Evolutionary conservation across 106 monocot genomes (phyloP).

Genomic region (Dendrobium catenatum): DNA sequence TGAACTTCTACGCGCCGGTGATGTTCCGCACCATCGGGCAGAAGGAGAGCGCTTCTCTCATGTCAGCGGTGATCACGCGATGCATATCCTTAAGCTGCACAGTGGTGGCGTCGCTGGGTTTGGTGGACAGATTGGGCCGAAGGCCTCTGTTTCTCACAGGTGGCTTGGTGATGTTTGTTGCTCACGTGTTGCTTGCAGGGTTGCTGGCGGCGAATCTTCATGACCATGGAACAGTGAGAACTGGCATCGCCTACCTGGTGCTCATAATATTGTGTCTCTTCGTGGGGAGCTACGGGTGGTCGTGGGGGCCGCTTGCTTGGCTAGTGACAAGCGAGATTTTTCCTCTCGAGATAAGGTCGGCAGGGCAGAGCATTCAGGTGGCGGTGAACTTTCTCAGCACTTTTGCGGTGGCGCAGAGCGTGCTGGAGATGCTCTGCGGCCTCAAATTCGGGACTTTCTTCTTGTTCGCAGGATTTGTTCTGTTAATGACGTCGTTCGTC

Average conservation of each 20-base stretch:
- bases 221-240: constrained; percentile 20
- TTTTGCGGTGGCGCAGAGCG: constrained; percentile 22
- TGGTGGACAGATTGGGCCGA: constrained; percentile 27
- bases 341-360: constrained; percentile 29
- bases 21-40: constrained; percentile 19
- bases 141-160: constrained; percentile 26
- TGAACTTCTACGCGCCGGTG: constrained; percentile 28
- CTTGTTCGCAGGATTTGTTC: constrained; percentile 19
- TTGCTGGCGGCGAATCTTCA: constrained; percentile 18
- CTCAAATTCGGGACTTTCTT: constrained; percentile 25
- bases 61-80: constrained; percentile 8
- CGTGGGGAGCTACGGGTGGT: constrained; percentile 30
- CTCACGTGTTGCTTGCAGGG: constrained; percentile 24
- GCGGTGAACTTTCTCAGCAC: constrained; percentile 22
- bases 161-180: constrained; percentile 22
- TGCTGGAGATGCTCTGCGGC: constrained; percentile 24
- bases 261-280: constrained; percentile 13
- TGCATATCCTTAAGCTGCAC: neutral
- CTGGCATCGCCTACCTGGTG: constrained; percentile 14
- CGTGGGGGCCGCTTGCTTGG: constrained; percentile 44
- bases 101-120: constrained; percentile 4
- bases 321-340: constrained; percentile 33
- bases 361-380: constrained; percentile 34
- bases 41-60: constrained; percentile 12
- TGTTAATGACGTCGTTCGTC: constrained; percentile 9